Evolutionary conservation across 108 stramenopile genomes (phyloP).

Genomic region (Discostella stelligeroides): DNA sequence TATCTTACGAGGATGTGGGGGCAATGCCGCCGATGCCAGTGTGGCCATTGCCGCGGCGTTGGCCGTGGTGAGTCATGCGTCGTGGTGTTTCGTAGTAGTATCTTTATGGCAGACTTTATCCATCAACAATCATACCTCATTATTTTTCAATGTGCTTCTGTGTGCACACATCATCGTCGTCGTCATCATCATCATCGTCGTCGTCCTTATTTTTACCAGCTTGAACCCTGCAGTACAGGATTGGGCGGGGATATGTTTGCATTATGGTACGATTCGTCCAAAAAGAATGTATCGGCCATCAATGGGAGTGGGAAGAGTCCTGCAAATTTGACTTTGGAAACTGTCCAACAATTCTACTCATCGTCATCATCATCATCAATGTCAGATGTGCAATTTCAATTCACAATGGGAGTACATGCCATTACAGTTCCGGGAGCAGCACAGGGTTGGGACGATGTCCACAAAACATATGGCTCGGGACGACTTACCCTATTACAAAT

Average conservation of each 20-base stretch:
- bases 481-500: constrained; percentile 76
- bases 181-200: no score
- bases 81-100: no score
- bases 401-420: constrained; percentile 64
- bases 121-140: no score
- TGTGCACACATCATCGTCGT: no score
- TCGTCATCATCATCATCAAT: constrained; percentile 4
- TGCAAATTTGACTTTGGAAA: constrained; percentile 63
- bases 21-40: constrained; percentile 86
- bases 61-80: constrained; percentile 57
- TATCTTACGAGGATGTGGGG: constrained; percentile 54
- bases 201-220: background rate
- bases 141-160: no score
- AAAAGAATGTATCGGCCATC: constrained; percentile 65
- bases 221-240: constrained; percentile 33
- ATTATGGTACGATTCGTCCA: constrained; percentile 84
- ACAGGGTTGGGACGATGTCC: constrained; percentile 88
- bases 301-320: constrained; percentile 90
- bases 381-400: constrained; percentile 17
- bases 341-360: constrained; percentile 30
- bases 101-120: no score
- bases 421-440: constrained; percentile 98
- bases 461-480: constrained; percentile 68
- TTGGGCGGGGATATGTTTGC: constrained; percentile 85
- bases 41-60: constrained; percentile 78